Evolutionary conservation across 73 alveolate genomes (phyloP).

Genomic region (Blepharisma stoltei): DNA sequence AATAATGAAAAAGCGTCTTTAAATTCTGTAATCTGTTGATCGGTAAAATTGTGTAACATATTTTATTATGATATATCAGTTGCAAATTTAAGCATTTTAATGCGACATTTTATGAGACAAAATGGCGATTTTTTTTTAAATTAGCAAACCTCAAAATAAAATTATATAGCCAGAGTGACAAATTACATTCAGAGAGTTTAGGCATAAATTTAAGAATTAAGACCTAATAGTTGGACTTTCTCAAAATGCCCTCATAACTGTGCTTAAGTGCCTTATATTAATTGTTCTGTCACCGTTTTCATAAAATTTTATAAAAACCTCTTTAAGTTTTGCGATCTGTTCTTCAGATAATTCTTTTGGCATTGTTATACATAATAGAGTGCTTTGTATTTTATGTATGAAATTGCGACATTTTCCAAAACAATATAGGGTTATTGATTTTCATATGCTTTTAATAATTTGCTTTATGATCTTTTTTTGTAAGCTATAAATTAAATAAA

Average conservation of each 20-base stretch:
- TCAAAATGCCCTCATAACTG: constrained; percentile 94
- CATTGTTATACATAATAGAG: constrained; percentile 32
- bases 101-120: not conserved
- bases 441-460: too few relatives aligned
- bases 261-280: constrained; percentile 88
- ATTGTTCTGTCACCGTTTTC: constrained; percentile 95
- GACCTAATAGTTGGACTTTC: constrained; percentile 75
- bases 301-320: constrained; percentile 93
- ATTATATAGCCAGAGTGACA: not conserved
- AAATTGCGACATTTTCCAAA: constrained; percentile 4
- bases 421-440: not conserved
- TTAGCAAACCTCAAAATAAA: not conserved
- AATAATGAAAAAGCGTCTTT: constrained; percentile 90
- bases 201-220: not conserved
- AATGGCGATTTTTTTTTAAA: not conserved
- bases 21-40: constrained; percentile 93
- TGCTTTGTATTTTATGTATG: not conserved
- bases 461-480: too few relatives aligned
- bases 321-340: constrained; percentile 91
- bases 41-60: constrained; percentile 65
- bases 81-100: not conserved
- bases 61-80: not conserved
- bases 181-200: not conserved
- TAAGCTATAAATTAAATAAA: too few relatives aligned
- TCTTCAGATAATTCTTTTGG: constrained; percentile 80